Base-by-base conservation (phyloP, 2,329 filamentous ascomycete species). In the Fusarium sp. region DNA sequence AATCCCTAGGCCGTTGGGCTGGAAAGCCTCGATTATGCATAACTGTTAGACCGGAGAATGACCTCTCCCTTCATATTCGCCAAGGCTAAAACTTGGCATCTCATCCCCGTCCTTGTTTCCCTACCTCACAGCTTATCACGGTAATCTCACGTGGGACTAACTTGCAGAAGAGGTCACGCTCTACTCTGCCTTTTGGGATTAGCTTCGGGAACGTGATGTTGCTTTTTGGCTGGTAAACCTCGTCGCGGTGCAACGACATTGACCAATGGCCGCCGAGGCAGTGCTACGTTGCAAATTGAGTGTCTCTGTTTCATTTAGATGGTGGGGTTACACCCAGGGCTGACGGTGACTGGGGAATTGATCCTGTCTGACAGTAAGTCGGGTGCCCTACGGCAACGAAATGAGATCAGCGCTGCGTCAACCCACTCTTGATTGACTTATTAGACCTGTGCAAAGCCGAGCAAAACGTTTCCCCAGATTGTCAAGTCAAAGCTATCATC, bases 261-360 rank as follows among this genome's bases (percentile, higher is more conserved):
- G 30, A 20, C n/a, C 22, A 22, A 37, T 33, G 32, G 27, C 52
- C 27, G 6, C n/a, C 5, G 15, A 52, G 43, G n/a, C 27, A 20
- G 47, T 70, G 71, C 63, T 73, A 73, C 71, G 71, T 73, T 73
- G 71, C 71, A 73, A 33, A 63, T 63, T 33, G 37, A 60, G 20
- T 38, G 37, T 45, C n/a, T 38, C 35, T 35, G 60, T 38, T 10
- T 57, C 33, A 47, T 33, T 58, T 22, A 17, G 20, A 43, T 30
- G 38, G 54, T 15, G 50, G 38, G 38, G 63, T 67, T 58, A 33
- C 60, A 67, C 35, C 38, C 20, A 50, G 45, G 52, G 52, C 40
- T 65, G 50, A 43, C 30, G 17, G 6, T 32, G 47, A 52, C 47
- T 52, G 47, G 25, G 43, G 25, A 27, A 50, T 50, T 52, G 27